A percentile compares a stretch with the other conserved stretches of the same genome.
Conservation (phyloP, 2,329 filamentous ascomycete species). For the Ampelomyces quisqualis region DNA sequence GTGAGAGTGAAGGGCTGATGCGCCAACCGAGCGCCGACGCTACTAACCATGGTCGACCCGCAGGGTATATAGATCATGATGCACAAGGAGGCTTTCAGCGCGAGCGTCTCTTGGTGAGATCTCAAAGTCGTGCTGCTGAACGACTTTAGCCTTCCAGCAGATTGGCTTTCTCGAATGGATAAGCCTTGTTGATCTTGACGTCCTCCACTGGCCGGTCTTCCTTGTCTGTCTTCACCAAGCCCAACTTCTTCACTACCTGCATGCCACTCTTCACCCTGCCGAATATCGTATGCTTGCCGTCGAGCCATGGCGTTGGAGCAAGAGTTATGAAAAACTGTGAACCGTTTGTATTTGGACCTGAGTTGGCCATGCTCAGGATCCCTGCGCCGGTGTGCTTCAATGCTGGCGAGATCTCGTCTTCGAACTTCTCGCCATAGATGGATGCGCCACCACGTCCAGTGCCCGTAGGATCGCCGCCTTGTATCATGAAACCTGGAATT, state of each 20-base stretch:
- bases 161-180: slow-evolving; percentile 60
- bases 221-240: slow-evolving; percentile 75
- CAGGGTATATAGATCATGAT: no score
- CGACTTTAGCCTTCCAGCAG: slow-evolving; percentile 1
- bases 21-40: not conserved
- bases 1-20: not conserved
- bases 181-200: slow-evolving; percentile 74
- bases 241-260: slow-evolving; percentile 82
- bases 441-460: slow-evolving; percentile 85
- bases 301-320: slow-evolving; percentile 91
- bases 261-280: slow-evolving; percentile 84
- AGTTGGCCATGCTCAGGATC: slow-evolving; percentile 95
- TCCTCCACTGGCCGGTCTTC: slow-evolving; percentile 82
- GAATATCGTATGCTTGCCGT: slow-evolving; percentile 97
- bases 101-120: no score
- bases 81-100: no score
- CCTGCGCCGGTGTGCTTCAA: slow-evolving; percentile 93
- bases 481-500: slow-evolving; percentile 95
- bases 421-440: slow-evolving; percentile 92
- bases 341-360: slow-evolving; percentile 88
- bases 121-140: not conserved
- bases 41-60: no score
- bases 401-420: slow-evolving; percentile 77
- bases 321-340: slow-evolving; percentile 96
- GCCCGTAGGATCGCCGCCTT: slow-evolving; percentile 90